Conservation (phyloP, 352 stramenopile species). For the Thalassiosira livingstoniorum region DNA sequence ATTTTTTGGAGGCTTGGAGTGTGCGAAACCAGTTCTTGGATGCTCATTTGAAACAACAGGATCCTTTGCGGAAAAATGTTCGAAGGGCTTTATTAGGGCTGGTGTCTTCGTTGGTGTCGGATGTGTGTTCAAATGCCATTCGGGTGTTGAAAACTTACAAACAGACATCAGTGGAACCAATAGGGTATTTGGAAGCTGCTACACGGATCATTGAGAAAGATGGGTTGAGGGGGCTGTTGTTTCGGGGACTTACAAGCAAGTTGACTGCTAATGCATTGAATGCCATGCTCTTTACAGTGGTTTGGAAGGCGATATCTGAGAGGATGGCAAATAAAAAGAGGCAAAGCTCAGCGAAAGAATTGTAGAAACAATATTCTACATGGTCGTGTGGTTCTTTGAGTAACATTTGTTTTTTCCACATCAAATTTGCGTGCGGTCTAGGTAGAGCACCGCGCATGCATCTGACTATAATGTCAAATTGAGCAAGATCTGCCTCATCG, state of each 20-base stretch:
- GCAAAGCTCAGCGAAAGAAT: background rate
- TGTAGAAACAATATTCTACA: no score
- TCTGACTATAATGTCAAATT: no score
- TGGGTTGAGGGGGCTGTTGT: conserved; percentile 74
- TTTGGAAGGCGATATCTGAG: conserved; percentile 72
- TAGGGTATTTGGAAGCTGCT: conserved; percentile 82
- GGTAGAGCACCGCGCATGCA: no score
- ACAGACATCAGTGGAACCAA: conserved; percentile 81
- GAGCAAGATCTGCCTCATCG: no score
- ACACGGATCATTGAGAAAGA: conserved; percentile 77
- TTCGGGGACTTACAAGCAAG: conserved; percentile 83
- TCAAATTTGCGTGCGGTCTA: no score
- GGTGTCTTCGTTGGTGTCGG: conserved; percentile 76
- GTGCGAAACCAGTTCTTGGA: conserved; percentile 64
- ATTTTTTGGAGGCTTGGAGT: conserved; percentile 76
- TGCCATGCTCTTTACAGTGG: conserved; percentile 77
- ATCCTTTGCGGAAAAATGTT: conserved; percentile 51
- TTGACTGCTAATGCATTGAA: conserved; percentile 86
- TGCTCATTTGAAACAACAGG: conserved; percentile 56
- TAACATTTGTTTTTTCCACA: no score
- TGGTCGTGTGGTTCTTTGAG: no score
- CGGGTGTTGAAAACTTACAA: conserved; percentile 88
- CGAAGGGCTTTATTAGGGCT: conserved; percentile 71
- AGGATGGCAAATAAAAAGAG: conserved; percentile 41
- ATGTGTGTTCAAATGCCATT: conserved; percentile 86